These are phyloP conservation scores for Canavalia ensiformis DNA, from an alignment of 306 rosid species.

Conservation along the genomic window DNA sequence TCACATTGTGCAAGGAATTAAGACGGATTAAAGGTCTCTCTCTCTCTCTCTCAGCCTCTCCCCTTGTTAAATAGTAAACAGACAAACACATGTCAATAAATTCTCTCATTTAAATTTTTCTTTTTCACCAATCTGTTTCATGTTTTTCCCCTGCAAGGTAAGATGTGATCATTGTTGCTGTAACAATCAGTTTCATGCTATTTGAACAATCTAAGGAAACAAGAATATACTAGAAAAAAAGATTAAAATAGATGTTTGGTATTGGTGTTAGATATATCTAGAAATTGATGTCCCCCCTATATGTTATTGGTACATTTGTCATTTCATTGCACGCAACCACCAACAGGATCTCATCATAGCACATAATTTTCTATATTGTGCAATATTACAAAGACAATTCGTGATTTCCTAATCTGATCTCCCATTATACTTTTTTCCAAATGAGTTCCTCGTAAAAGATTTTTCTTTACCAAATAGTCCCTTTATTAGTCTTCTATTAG, in stretches of 20 bases:
- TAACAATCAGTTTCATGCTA: constrained; percentile 33
- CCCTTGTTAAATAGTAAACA: constrained; percentile 32
- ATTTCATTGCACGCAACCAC: constrained; percentile 40
- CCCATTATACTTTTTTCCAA: neutral
- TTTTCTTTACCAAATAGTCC: constrained; percentile 19
- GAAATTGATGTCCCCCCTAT: constrained; percentile 23
- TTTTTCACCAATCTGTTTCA: neutral
- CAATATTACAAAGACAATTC: constrained; percentile 6
- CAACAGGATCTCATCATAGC: constrained; percentile 11
- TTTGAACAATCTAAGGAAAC: constrained; percentile 33
- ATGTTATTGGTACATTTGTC: constrained; percentile 18
- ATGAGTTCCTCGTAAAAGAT: neutral
- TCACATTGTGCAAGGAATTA: constrained; percentile 94
- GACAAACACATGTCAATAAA: constrained; percentile 23
- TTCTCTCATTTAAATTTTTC: constrained; percentile 14
- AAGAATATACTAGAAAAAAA: constrained; percentile 6
- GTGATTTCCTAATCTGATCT: neutral
- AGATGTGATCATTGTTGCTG: constrained; percentile 2
- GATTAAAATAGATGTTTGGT: neutral
- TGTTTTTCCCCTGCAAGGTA: constrained; percentile 26
- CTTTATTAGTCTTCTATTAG: neutral
- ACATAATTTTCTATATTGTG: constrained; percentile 12
- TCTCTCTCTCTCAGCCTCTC: constrained; percentile 42
- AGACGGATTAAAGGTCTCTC: constrained; percentile 94
- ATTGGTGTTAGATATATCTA: constrained; percentile 2